Evolutionary conservation across 495 filamentous ascomycete species (phyloP), one percentile per base, ranked within the genome.

Genomic region (Penicillium soppii): DNA sequence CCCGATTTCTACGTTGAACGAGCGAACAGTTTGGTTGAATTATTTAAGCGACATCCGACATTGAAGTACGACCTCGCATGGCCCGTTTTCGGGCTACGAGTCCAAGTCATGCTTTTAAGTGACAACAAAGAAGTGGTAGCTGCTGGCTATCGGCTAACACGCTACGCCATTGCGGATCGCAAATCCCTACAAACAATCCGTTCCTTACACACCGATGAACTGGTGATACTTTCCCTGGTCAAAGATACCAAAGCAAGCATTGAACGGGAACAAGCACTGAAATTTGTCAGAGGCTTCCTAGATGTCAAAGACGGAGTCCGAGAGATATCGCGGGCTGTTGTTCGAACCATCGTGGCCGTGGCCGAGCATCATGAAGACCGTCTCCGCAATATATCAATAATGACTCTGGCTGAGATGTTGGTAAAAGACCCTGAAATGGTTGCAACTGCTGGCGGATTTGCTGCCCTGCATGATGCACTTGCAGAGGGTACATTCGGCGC

Each of bases 191-290:
- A 88, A 70, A 95, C 81, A 33, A 96, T 97, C 52, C 86, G 95
- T 39, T 73, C 79, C 17, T 69, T 97, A 20, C 88, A 96, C 50
- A 97, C 92, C 2, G 94, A 98, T 65, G 89, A 91, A 60, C 76
- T 97, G 21, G 91, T 96, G 6, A 91, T 95, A 43, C 69, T 91
- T 63, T 96, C 94, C 7, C 78, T 98, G 21, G 88, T 92, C 53
- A 97, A 97, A 63, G 92, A 97, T 62, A 87, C 89, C 63, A 97
- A 96, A 63, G 87, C 92, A 9, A 94, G 90, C 63, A 90, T 98
- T 37, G 94, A 98, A 71, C 84, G 94, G 39, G 94, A 98, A 65
- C 94, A 98, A 69, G 94, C 94, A 1, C 68, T 98, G 55, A 98
- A 98, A 65, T 97, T 98, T 69, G 89, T 97, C 20, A 82, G 94